Base-by-base conservation (phyloP, 805 yeast genomes). In the Teunomyces panamensis region DNA sequence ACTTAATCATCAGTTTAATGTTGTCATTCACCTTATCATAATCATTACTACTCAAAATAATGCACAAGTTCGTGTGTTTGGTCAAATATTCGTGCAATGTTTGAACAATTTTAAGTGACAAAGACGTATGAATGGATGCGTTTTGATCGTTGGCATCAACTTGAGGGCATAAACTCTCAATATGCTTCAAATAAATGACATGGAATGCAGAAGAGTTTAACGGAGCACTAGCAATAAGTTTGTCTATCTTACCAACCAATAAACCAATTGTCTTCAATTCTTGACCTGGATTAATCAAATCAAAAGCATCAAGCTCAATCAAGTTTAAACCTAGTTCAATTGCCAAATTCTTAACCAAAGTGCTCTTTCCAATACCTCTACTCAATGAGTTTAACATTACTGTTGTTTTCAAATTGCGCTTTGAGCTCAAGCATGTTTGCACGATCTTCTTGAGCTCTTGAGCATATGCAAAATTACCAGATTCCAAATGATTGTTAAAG, bases 191-290 rank as follows among this genome's bases (percentile, higher is more conserved):
- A 54, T 78, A 79, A 0, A 89, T 63, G 1, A 91, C 71, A 44
- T 68, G 67, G 48, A 58, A 68, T 30, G 46, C 46, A 0, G 61
- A 46, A 14, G 50, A 47, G 26, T 56, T 56, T 9, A 51, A 53
- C 69, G 13, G 51, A 3, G 42, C 79, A 70, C 50, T 66, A 60
- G 9, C 80, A 70, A 50, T 80, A 62, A 34, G 80, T 16, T 83
- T 74, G 53, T 90, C 97, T 5, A 89, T 71, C 57, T 84, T 81
- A 0, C 96, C 98, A 44, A 80, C 70, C 9, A 92, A 70, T 1
- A 80, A 67, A 0, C 96, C 99, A 16, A 92, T 69, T 0, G 91
- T 87, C 59, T 90, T 90, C 28, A 83, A 68, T 46, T 86, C 92
- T 10, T 88, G 81, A 1, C 90, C 88, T 1, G 83, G 79, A 47